Conservation (phyloP, 1,284 basidiomycete species). For the Moesziomyces globuligerus region DNA sequence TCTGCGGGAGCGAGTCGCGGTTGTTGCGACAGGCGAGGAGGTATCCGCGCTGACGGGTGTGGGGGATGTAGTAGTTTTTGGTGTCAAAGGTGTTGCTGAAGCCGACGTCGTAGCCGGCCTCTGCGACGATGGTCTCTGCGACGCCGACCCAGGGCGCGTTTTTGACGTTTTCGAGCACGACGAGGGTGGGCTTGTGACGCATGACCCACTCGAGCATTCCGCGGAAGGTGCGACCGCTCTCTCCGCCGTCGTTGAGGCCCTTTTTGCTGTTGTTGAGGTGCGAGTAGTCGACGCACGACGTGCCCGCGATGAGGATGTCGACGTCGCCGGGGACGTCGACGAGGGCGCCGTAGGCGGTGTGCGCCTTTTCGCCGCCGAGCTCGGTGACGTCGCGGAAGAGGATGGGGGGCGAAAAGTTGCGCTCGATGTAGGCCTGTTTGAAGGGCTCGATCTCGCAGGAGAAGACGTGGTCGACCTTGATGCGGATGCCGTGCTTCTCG, state of each 20-base stretch:
- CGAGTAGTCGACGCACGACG: conserved; percentile 95
- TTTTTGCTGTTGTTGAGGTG: conserved; percentile 93
- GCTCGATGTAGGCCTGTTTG: conserved; percentile 97
- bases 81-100: conserved; percentile 78
- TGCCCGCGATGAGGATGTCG: conserved; percentile 86
- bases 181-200: conserved; percentile 84
- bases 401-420: conserved; percentile 87
- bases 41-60: conserved; percentile 72
- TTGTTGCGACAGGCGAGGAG: conserved; percentile 52
- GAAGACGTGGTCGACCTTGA: conserved; percentile 90
- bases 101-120: conserved; percentile 80
- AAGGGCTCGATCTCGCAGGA: conserved; percentile 98
- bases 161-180: conserved; percentile 94
- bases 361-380: conserved; percentile 72
- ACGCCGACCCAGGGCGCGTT: conserved; percentile 87
- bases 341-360: conserved; percentile 89
- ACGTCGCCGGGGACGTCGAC: conserved; percentile 88
- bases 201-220: conserved; percentile 92
- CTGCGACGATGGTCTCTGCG: conserved; percentile 76
- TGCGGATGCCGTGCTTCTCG: conserved; percentile 75
- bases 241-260: conserved; percentile 68
- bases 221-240: conserved; percentile 63
- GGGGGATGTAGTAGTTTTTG: conserved; percentile 92
- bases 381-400: conserved; percentile 95
- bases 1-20: conserved; percentile 65